Percentiles rank a stretch among this genome's conserved stretches.
These are phyloP conservation scores for Calocera viscosa DNA, from an alignment of 768 basidiomycete genomes.

Conservation along the genomic window DNA sequence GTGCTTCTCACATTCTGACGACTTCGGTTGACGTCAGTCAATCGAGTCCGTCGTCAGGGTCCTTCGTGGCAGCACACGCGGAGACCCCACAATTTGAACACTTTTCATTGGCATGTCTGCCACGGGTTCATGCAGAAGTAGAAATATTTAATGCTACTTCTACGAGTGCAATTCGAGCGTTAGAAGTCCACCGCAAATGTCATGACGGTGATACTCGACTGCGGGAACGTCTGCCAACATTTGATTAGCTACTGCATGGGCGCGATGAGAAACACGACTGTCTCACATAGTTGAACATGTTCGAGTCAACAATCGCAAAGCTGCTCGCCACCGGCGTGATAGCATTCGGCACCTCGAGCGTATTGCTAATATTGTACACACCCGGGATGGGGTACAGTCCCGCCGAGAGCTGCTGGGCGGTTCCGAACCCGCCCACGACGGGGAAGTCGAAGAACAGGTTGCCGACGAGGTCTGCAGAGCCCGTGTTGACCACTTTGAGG, in stretches of 20 bases:
- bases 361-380: slow-evolving; percentile 34
- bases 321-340: slow-evolving; percentile 37
- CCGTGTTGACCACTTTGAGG: slow-evolving; percentile 39
- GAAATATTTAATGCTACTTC: background rate
- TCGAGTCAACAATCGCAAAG: slow-evolving; percentile 22
- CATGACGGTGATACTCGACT: slow-evolving; percentile 4
- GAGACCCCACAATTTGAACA: background rate
- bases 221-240: background rate
- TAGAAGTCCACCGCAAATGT: slow-evolving; percentile 4
- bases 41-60: background rate
- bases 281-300: background rate
- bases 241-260: background rate
- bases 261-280: background rate
- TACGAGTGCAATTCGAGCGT: background rate
- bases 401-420: slow-evolving; percentile 32
- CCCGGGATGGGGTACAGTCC: background rate
- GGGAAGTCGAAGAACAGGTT: slow-evolving; percentile 43
- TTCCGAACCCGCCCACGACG: slow-evolving; percentile 41
- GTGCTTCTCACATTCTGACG: background rate
- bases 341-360: slow-evolving; percentile 37
- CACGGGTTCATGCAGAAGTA: background rate
- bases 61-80: too few relatives aligned
- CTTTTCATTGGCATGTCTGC: background rate
- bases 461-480: slow-evolving; percentile 20
- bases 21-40: background rate